These are phyloP conservation scores for Trametes hirsuta DNA, from an alignment of 1,284 basidiomycete species.

Conservation along the genomic window DNA sequence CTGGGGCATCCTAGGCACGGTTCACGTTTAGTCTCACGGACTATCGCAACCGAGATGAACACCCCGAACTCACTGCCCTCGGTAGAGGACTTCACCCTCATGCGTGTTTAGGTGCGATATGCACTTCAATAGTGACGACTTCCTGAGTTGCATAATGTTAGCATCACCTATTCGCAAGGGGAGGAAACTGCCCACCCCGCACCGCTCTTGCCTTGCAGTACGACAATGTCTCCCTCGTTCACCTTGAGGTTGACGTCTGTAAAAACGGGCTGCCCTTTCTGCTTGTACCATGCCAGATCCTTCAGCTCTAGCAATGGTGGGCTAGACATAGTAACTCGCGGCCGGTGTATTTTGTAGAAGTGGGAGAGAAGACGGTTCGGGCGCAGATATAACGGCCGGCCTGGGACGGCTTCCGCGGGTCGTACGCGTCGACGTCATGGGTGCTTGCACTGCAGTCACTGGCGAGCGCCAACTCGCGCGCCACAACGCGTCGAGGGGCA, in stretches of 20 bases:
- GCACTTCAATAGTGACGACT: conserved; percentile 83
- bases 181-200: conserved; percentile 46
- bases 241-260: conserved; percentile 61
- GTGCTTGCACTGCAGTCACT: not conserved
- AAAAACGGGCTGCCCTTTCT: conserved; percentile 54
- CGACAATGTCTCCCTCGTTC: conserved; percentile 70
- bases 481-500: not conserved
- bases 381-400: not conserved
- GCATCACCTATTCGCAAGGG: not conserved
- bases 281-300: conserved; percentile 46
- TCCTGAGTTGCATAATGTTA: conserved; percentile 43
- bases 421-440: conserved; percentile 7
- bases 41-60: not conserved
- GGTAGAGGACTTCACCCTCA: conserved; percentile 63
- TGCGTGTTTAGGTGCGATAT: conserved; percentile 80
- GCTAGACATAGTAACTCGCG: conserved; percentile 14
- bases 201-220: conserved; percentile 78
- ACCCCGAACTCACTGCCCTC: conserved; percentile 58
- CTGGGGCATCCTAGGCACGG: conserved; percentile 48
- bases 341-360: not conserved
- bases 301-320: conserved; percentile 45
- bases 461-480: not conserved
- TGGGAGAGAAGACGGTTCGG: not conserved
- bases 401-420: not conserved
- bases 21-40: not conserved